Base-by-base conservation (phyloP, 2,329 filamentous ascomycete genomes). In the Diaporthe sp. region DNA sequence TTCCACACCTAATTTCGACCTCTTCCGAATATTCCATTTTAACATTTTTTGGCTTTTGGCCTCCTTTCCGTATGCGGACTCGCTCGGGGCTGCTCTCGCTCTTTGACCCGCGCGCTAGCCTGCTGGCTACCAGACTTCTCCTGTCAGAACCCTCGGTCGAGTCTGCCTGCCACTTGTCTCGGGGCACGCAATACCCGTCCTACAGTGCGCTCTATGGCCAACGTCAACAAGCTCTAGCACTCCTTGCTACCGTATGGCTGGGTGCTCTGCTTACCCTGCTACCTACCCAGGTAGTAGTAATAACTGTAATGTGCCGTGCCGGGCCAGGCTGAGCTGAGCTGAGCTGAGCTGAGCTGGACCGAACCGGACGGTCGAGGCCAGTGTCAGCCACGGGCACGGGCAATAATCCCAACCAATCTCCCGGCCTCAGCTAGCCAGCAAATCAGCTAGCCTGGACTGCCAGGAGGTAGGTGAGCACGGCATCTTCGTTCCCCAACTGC, bases 1-100 rank as follows among this genome's bases (percentile, higher is more conserved):
- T 31, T 31, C 31, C 51, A 31, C 55, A 73, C 71, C 61, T 58
- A 73, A 68, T 73, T 72, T 73, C 53, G 70, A 73, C 60, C 34
- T 68, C 70, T 4, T 22, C 28, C 37, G 3, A 34, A 15, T 34
- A 39, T n/a, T 10, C 34, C 34, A 39, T 34, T 47, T 65, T 39
- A 10, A 28, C 39, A 47, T n/a, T 7, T 57, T 58, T 42, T 58
- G 31, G 42, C n/a, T 15, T 34, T 47, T 63, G 28, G 47, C 61
- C 58, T 55, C 68, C 57, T 72, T 68, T 44, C 68, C 70, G 39
- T 31, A 61, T 61, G 15, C 44, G 70, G 61, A 8, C 31, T 55
- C 31, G 39, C 28, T 53, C 49, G 47, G 25, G 58, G 67, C 20
- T 55, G 37, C 58, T 55, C 25, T 34, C 37, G 58, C 42, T 51